Conservation (phyloP, 768 basidiomycete genomes). For the Hebeloma cylindrosporum region DNA sequence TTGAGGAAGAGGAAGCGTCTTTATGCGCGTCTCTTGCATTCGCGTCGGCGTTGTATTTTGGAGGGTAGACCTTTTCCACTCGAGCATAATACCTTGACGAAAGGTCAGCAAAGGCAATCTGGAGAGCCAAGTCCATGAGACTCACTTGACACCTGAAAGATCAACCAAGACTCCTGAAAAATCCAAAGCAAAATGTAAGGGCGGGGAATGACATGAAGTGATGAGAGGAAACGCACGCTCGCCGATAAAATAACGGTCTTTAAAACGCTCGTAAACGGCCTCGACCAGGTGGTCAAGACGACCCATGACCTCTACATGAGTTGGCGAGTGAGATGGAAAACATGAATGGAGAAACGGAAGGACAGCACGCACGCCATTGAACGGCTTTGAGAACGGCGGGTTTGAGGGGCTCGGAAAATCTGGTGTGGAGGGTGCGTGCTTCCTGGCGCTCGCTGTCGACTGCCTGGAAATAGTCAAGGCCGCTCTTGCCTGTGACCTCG, state of each 20-base stretch:
- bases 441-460: conserved; percentile 90
- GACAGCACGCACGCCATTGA: conserved; percentile 86
- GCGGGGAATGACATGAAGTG: conserved; percentile 14
- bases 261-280: conserved; percentile 93
- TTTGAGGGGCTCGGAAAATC: conserved; percentile 93
- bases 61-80: conserved; percentile 76
- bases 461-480: conserved; percentile 92
- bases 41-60: conserved; percentile 48
- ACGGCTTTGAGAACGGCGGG: conserved; percentile 87
- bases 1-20: conserved; percentile 44
- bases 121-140: conserved; percentile 8
- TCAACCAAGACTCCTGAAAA: conserved; percentile 83
- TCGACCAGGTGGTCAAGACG: conserved; percentile 95
- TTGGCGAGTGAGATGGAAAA: conserved; percentile 13
- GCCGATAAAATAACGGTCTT: conserved; percentile 88
- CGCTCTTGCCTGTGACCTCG: conserved; percentile 94
- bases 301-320: conserved; percentile 84
- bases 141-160: conserved; percentile 81
- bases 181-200: conserved; percentile 10
- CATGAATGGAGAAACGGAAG: conserved; percentile 14
- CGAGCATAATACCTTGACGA: conserved; percentile 72
- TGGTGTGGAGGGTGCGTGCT: conserved; percentile 82
- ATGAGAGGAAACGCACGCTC: conserved; percentile 66
- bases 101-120: conserved; percentile 18
- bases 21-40: conserved; percentile 51